A percentile compares a stretch with the other conserved stretches of the same genome.
Evolutionary conservation across 371 early-diverging fungal species (phyloP).

Genomic region (Mucor mucedo): DNA sequence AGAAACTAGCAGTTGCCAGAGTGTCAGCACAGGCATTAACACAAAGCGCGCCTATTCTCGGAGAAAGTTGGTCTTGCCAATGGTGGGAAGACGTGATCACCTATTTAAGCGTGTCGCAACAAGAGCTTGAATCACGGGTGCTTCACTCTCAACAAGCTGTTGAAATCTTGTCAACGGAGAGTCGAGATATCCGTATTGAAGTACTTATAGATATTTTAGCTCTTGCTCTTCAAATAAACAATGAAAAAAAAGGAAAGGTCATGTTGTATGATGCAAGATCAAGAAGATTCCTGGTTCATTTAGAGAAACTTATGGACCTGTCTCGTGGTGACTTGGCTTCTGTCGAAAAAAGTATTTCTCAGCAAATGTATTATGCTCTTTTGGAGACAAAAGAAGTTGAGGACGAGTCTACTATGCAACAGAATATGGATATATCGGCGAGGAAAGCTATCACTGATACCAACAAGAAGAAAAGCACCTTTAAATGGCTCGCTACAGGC

Average conservation of each 20-base stretch:
- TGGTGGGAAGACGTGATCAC: conserved; percentile 34
- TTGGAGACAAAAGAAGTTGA: conserved; percentile 28
- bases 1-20: conserved; percentile 35
- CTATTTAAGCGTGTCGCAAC: conserved; percentile 33
- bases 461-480: conserved; percentile 56
- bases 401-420: conserved; percentile 1
- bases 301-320: conserved; percentile 31
- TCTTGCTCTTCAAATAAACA: conserved; percentile 16
- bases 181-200: conserved; percentile 46
- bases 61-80: conserved; percentile 28
- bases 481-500: conserved; percentile 66
- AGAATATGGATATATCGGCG: conserved; percentile 43
- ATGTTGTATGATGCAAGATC: conserved; percentile 52
- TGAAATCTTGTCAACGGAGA: conserved; percentile 8
- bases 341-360: conserved; percentile 48
- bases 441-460: conserved; percentile 53
- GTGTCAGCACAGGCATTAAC: conserved; percentile 31
- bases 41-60: conserved; percentile 19
- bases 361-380: conserved; percentile 54
- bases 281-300: conserved; percentile 35
- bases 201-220: conserved; percentile 41
- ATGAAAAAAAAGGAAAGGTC: conserved; percentile 17
- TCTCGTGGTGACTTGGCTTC: conserved; percentile 31
- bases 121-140: conserved; percentile 20
- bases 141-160: conserved; percentile 25